Percentiles rank a stretch among this genome's conserved stretches.
phyloP scores from a whole-genome alignment of 2,329 filamentous ascomycete species.

The Coniochaeta hoffmannii region DNA sequence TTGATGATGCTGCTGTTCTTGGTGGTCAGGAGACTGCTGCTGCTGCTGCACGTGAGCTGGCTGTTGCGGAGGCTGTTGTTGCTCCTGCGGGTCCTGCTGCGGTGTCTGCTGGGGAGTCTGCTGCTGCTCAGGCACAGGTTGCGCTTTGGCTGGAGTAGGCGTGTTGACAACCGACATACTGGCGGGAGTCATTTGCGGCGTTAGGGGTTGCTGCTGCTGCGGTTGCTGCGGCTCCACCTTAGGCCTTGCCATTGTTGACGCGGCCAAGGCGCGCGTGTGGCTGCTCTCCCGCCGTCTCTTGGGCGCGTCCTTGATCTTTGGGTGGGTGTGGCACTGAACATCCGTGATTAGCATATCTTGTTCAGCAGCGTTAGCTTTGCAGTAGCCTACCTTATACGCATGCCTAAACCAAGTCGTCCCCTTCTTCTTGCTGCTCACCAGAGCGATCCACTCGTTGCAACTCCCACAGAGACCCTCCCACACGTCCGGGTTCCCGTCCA shows the following conservation, averaged over 20 bases:
- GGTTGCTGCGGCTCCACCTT: slow-evolving; percentile 19
- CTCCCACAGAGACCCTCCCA: slow-evolving; percentile 75
- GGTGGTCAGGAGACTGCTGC: slow-evolving; percentile 8
- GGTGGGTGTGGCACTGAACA: slow-evolving; percentile 61
- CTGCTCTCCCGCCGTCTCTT: slow-evolving; percentile 60
- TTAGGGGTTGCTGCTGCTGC: slow-evolving; percentile 31
- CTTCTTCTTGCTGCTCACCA: slow-evolving; percentile 84
- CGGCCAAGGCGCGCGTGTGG: slow-evolving; percentile 35
- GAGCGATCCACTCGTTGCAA: slow-evolving; percentile 73
- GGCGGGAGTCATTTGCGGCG: slow-evolving; percentile 36
- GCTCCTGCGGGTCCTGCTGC: slow-evolving; percentile 16
- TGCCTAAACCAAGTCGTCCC: slow-evolving; percentile 90
- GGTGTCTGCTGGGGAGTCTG: slow-evolving; percentile 10
- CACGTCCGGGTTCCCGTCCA: slow-evolving; percentile 73
- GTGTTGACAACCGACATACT: slow-evolving; percentile 27
- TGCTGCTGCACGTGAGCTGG: slow-evolving; percentile 11
- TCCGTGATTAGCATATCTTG: not conserved
- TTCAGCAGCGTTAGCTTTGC: not conserved
- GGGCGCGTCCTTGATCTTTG: slow-evolving; percentile 63
- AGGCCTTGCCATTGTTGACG: slow-evolving; percentile 36
- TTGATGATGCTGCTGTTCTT: slow-evolving; percentile 12
- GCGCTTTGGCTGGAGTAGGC: slow-evolving; percentile 26
- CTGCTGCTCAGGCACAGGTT: slow-evolving; percentile 11
- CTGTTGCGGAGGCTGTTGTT: slow-evolving; percentile 13
- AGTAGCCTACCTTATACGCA: slow-evolving; percentile 72